Evolutionary conservation across 345 rosid species (phyloP).

Genomic region (Syzygium aqueum): DNA sequence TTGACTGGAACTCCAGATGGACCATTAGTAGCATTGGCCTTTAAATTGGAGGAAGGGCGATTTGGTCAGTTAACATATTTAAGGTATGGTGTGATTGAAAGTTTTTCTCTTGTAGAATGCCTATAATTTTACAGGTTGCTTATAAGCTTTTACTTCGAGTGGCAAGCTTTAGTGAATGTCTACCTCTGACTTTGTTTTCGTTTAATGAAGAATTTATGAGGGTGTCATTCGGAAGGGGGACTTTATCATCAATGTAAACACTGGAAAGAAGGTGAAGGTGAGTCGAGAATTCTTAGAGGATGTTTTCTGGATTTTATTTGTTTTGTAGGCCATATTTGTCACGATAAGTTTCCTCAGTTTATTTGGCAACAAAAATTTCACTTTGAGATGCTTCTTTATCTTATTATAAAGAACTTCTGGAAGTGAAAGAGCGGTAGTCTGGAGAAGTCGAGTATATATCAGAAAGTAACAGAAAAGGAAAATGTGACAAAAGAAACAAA

Average conservation of each 20-base stretch:
- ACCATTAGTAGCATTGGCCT: conserved; percentile 95
- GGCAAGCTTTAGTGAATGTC: neutral
- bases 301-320: neutral
- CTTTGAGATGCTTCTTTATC: neutral
- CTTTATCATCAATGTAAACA: conserved; percentile 75
- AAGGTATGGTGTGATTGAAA: conserved; percentile 27
- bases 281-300: conserved; percentile 3
- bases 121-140: neutral
- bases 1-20: conserved; percentile 71
- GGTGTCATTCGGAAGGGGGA: conserved; percentile 96
- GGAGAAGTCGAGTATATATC: neutral
- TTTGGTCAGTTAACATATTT: conserved; percentile 91
- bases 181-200: conserved; percentile 7
- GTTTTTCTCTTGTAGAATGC: neutral
- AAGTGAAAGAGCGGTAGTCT: neutral
- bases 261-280: conserved; percentile 94
- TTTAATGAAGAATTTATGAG: conserved; percentile 68
- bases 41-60: conserved; percentile 96
- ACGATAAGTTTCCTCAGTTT: neutral
- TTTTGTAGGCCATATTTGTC: neutral
- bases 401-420: neutral
- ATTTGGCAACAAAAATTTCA: neutral
- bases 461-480: neutral
- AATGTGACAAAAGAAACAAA: neutral
- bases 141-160: neutral